A percentile compares a stretch with the other conserved stretches of the same genome.
Evolutionary conservation across 768 basidiomycete species (phyloP).

Genomic region (Kwoniella pini): DNA sequence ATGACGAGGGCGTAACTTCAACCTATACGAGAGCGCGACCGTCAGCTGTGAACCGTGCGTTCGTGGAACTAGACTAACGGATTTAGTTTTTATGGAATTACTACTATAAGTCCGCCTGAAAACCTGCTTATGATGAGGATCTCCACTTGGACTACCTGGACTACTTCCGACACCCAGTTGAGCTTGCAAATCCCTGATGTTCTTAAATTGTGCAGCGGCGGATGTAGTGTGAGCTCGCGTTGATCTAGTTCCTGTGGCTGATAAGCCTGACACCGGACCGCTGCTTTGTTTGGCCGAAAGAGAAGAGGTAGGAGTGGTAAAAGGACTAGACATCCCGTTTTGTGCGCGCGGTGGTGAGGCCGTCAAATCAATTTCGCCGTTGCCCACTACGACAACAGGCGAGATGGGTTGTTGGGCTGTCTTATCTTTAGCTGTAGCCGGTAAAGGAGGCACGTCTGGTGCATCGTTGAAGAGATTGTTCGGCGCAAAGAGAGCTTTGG

Average conservation of each 20-base stretch:
- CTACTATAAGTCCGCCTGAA: conserved; percentile 96
- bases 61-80: conserved; percentile 60
- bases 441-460: conserved; percentile 60
- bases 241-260: conserved; percentile 35
- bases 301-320: conserved; percentile 7
- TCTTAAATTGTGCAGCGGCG: conserved; percentile 24
- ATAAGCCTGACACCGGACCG: conserved; percentile 37
- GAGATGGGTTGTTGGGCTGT: conserved; percentile 66
- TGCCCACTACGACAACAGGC: conserved; percentile 61
- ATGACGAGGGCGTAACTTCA: conserved; percentile 90
- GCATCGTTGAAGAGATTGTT: conserved; percentile 54
- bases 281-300: not conserved
- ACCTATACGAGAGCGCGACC: conserved; percentile 60
- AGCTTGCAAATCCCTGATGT: conserved; percentile 25
- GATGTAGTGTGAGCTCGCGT: conserved; percentile 28
- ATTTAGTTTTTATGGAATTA: conserved; percentile 91
- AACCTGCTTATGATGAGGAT: conserved; percentile 60
- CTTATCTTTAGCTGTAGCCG: conserved; percentile 57
- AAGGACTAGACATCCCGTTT: conserved; percentile 6
- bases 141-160: conserved; percentile 50
- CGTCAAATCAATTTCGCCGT: conserved; percentile 26
- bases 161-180: conserved; percentile 22
- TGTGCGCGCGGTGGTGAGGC: conserved; percentile 16
- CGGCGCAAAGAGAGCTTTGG: conserved; percentile 76
- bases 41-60: not conserved